These are phyloP conservation scores for Xylaria nigripes DNA, from an alignment of 495 filamentous ascomycete species.

Conservation along the genomic window DNA sequence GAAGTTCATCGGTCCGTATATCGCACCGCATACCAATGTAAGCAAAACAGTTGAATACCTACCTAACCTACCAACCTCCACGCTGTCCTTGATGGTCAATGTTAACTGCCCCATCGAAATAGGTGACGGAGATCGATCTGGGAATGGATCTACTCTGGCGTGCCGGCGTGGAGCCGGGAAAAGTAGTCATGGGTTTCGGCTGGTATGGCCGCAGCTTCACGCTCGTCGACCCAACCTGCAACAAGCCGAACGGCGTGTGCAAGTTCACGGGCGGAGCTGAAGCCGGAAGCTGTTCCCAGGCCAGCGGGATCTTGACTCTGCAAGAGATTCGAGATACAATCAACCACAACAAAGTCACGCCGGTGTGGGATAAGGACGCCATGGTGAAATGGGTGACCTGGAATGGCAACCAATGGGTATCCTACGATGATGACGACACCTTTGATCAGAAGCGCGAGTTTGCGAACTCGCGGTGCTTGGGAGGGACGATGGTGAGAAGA, in stretches of 20 bases:
- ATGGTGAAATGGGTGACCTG: slow-evolving; percentile 11
- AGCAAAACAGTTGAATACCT: too few species aligned
- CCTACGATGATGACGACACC: slow-evolving; percentile 28
- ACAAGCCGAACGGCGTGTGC: slow-evolving; percentile 13
- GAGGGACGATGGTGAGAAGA: too few species aligned
- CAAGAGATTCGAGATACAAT: slow-evolving; percentile 25
- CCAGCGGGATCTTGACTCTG: slow-evolving; percentile 17
- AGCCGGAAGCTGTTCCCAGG: neutral
- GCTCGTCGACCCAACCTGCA: slow-evolving; percentile 28
- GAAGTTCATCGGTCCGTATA: neutral
- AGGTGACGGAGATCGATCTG: slow-evolving; percentile 32
- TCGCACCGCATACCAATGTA: slow-evolving; percentile 27
- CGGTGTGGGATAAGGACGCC: neutral
- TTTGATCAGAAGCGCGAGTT: neutral
- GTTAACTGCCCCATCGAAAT: too few species aligned
- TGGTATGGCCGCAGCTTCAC: slow-evolving; percentile 39
- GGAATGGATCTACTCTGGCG: slow-evolving; percentile 31
- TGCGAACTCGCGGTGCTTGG: neutral
- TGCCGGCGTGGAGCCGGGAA: slow-evolving; percentile 20
- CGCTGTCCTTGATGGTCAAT: too few species aligned
- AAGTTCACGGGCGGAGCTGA: neutral
- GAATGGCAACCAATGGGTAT: slow-evolving; percentile 27
- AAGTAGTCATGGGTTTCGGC: slow-evolving; percentile 32
- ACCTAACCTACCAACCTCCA: too few species aligned
- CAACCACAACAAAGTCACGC: slow-evolving; percentile 20